Conservation (phyloP, 306 rosid genomes). For the Cucurbita pepo region DNA sequence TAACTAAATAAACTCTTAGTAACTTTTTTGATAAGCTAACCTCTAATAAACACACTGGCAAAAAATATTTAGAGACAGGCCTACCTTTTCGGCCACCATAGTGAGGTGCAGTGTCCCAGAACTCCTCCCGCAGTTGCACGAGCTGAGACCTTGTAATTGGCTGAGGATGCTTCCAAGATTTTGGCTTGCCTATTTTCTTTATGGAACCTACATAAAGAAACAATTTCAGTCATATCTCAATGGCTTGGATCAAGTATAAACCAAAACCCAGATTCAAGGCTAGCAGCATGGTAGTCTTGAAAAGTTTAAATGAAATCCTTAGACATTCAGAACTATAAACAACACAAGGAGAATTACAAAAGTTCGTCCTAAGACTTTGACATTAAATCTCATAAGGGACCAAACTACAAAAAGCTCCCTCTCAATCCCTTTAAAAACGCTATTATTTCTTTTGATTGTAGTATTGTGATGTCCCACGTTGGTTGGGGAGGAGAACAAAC, state of each 20-base stretch:
- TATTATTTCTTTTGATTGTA: background rate
- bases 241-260: background rate
- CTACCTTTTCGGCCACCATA: constrained; percentile 96
- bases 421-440: no score
- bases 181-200: constrained; percentile 80
- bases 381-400: no score
- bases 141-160: constrained; percentile 85
- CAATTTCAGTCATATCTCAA: background rate
- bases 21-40: background rate
- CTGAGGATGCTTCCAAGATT: constrained; percentile 99
- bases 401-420: no score
- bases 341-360: background rate
- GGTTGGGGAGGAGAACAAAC: no score
- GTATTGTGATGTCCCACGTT: no score
- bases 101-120: constrained; percentile 99
- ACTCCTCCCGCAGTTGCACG: constrained; percentile 78
- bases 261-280: background rate
- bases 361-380: background rate
- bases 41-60: background rate
- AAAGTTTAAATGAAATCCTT: background rate
- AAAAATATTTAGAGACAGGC: background rate
- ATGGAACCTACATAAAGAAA: constrained; percentile 33
- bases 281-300: background rate
- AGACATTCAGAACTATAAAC: background rate
- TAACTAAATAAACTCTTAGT: background rate